Base-by-base conservation (phyloP, 306 rosid genomes). In the Fagus crenata region DNA sequence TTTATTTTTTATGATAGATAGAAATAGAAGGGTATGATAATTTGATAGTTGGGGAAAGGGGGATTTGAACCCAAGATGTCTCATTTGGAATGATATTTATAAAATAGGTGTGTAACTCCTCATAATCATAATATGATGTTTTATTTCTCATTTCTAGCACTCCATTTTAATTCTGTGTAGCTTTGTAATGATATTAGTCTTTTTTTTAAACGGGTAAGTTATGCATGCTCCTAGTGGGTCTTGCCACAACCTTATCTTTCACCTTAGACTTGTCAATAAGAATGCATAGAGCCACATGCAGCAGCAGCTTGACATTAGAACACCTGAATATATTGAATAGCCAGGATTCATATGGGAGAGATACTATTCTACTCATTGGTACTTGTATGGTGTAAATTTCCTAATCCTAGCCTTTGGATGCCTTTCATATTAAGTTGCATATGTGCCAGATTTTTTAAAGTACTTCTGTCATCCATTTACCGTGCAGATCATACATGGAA, bases 401-500 rank as follows among this genome's bases (percentile, higher is more conserved):
- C 32, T 65, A 22, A 37, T 61, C 28, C 7, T 42, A 32, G 9
- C 69, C 28, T 35, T 35, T 14, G 42, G 4, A 14, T 63, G 69
- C 35, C 69, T 63, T 63, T 63, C 41, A 33, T 63, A 14, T 36
- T 14, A 58, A 7, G 51, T 9, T 33, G 15, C 13, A 3, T 61
- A 3, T 65, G 3, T 17, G 31, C 11, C 31, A 46, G 51, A 46
- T 9, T 3, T 61, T 13, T 39, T n/a, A 32, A 15, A 55, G 79
- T 69, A 7, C 37, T 13, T 69, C 49, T 31, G 59, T 55, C 18
- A 32, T 31, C 18, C 15, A 59, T 60, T 13, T 35, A 75, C 64
- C 14, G 14, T 61, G 86, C 99, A 96, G 99, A 88, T 96, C 76
- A 88, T 92, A 64, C 99, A 96, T 84, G 93, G 93, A 75, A 88